Evolutionary conservation across 768 basidiomycete genomes (phyloP).

Genomic region (Boletus eberwhitei): DNA sequence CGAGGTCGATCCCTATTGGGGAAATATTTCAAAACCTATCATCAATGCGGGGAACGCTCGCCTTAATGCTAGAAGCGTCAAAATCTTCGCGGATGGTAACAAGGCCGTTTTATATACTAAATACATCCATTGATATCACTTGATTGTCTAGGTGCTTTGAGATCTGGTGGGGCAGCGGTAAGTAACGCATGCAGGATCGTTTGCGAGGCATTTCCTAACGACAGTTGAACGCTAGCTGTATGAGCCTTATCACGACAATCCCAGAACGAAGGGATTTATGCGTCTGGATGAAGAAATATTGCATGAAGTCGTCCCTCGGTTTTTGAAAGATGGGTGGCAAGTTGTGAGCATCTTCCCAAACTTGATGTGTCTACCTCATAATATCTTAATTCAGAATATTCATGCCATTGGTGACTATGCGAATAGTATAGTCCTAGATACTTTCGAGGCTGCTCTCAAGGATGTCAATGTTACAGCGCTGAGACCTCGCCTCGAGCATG

Average conservation of each 20-base stretch:
- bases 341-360: slow-evolving; percentile 52
- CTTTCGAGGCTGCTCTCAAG: slow-evolving; percentile 68
- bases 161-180: slow-evolving; percentile 89
- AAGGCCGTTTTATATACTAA: not conserved
- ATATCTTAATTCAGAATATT: slow-evolving; percentile 56
- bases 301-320: slow-evolving; percentile 59
- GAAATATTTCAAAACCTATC: slow-evolving; percentile 55
- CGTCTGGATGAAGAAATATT: slow-evolving; percentile 62
- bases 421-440: slow-evolving; percentile 78
- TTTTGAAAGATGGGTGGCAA: slow-evolving; percentile 84
- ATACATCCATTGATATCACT: not conserved
- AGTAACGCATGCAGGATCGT: slow-evolving; percentile 14
- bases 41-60: slow-evolving; percentile 57
- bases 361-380: not conserved
- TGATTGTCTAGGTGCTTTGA: slow-evolving; percentile 64
- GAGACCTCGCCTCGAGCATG: slow-evolving; percentile 85
- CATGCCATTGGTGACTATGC: slow-evolving; percentile 88
- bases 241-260: slow-evolving; percentile 80
- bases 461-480: slow-evolving; percentile 59
- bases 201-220: not conserved
- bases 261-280: slow-evolving; percentile 74
- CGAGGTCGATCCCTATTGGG: slow-evolving; percentile 68
- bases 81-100: slow-evolving; percentile 65
- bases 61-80: slow-evolving; percentile 71
- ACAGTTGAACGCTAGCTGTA: slow-evolving; percentile 47